Conservation (phyloP, 257 asterid genomes). For the Leonotis leonurus region DNA sequence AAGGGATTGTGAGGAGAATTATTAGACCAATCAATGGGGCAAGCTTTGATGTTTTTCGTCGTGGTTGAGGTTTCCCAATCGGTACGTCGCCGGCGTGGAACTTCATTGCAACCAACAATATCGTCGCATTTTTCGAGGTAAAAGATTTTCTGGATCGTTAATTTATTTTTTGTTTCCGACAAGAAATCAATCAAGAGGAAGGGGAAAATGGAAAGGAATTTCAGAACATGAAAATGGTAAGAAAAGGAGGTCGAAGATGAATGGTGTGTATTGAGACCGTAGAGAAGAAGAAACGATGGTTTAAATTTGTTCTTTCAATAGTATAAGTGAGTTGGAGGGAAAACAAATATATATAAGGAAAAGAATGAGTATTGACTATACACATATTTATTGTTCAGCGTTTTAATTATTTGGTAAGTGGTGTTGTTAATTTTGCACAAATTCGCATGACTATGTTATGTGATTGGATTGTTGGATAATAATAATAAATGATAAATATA, state of each 20-base stretch:
- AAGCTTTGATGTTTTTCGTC: constrained; percentile 43
- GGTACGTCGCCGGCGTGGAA: constrained; percentile 43
- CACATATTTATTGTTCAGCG: not conserved
- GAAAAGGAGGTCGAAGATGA: constrained; percentile 5
- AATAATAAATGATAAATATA: no score
- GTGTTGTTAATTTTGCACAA: not conserved
- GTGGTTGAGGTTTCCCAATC: constrained; percentile 39
- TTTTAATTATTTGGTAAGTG: not conserved
- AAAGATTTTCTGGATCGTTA: not conserved
- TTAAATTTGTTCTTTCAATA: not conserved
- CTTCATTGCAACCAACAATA: constrained; percentile 34
- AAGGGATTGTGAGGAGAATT: constrained; percentile 41
- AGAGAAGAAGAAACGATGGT: constrained; percentile 22
- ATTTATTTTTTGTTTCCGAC: no score
- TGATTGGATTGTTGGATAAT: no score
- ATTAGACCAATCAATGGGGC: constrained; percentile 44
- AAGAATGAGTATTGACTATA: not conserved
- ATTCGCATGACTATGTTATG: not conserved
- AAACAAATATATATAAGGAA: not conserved
- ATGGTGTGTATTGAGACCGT: constrained; percentile 19
- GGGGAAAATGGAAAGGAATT: not conserved
- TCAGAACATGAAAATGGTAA: not conserved
- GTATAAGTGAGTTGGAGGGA: not conserved
- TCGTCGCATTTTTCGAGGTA: not conserved
- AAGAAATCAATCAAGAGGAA: not conserved